These are phyloP conservation scores for Striga asiatica DNA, from an alignment of 257 asterid species.

Conservation along the genomic window DNA sequence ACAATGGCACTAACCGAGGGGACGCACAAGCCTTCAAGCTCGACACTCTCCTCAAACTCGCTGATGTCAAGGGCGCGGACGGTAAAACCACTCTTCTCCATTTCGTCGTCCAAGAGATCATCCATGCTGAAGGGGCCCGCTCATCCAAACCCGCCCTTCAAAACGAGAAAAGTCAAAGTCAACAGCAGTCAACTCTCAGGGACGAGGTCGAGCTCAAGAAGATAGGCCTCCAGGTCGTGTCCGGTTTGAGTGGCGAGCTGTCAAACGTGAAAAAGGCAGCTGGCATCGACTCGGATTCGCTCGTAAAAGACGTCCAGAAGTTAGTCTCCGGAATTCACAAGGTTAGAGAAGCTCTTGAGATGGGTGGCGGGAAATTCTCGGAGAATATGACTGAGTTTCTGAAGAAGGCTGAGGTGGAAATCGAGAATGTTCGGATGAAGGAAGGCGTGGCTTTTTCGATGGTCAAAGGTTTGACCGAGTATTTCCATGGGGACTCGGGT, in stretches of 20 bases:
- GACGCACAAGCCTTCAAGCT: conserved; percentile 80
- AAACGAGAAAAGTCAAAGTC: no score
- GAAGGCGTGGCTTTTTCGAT: conserved; percentile 59
- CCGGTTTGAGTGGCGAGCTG: conserved; percentile 60
- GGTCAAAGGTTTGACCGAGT: conserved; percentile 63
- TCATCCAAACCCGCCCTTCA: conserved; percentile 26
- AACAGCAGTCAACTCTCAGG: conserved; percentile 23
- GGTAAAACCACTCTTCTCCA: conserved; percentile 74
- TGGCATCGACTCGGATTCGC: conserved; percentile 49
- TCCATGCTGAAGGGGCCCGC: conserved; percentile 62
- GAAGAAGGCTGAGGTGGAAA: conserved; percentile 44
- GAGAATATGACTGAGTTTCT: conserved; percentile 41
- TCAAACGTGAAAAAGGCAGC: conserved; percentile 77
- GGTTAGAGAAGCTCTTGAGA: conserved; percentile 33
- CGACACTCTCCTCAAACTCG: conserved; percentile 73
- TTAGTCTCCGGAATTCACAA: conserved; percentile 41
- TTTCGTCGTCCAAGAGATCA: conserved; percentile 74
- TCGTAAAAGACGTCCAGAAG: conserved; percentile 36
- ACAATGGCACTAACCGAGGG: conserved; percentile 74
- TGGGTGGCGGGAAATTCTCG: conserved; percentile 23
- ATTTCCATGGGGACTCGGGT: conserved; percentile 64
- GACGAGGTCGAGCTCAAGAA: conserved; percentile 57
- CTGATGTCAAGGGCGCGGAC: conserved; percentile 65
- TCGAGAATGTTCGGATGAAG: conserved; percentile 37
- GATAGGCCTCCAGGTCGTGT: conserved; percentile 57